These are phyloP conservation scores for Wickerhamomyces subpelliculosus DNA, from an alignment of 805 yeast genomes.

Conservation along the genomic window DNA sequence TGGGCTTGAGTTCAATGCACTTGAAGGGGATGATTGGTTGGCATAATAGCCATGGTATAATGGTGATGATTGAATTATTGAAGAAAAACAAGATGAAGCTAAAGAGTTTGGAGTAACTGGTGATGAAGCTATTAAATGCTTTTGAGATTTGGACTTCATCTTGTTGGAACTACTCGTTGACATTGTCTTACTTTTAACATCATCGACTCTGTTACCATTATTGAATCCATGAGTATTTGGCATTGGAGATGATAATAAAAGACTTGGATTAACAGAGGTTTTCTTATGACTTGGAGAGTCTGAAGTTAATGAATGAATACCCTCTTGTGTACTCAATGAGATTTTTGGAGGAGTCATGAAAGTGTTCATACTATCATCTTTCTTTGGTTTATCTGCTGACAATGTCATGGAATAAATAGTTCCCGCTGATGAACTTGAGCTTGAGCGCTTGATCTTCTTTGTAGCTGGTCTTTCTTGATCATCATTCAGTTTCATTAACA, in stretches of 20 bases:
- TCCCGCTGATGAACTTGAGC: not conserved
- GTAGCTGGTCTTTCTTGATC: not conserved
- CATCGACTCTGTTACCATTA: too few relatives aligned
- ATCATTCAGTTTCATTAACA: slow-evolving; percentile 13
- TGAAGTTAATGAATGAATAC: slow-evolving; percentile 13
- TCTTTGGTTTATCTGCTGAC: not conserved
- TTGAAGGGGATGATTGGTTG: slow-evolving; percentile 17
- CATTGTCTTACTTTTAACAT: too few relatives aligned
- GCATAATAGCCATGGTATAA: slow-evolving; percentile 22
- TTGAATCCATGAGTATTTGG: slow-evolving; percentile 2
- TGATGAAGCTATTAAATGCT: slow-evolving; percentile 11
- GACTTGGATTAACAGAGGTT: slow-evolving; percentile 12
- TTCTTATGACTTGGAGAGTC: too few relatives aligned
- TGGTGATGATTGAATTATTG: slow-evolving; percentile 23
- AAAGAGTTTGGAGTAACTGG: slow-evolving; percentile 21
- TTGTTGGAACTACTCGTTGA: too few relatives aligned
- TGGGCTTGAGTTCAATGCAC: slow-evolving; percentile 16
- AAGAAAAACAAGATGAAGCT: slow-evolving; percentile 20
- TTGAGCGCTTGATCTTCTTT: not conserved
- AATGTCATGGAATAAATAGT: not conserved
- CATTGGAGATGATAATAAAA: slow-evolving; percentile 22
- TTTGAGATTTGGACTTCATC: not conserved
- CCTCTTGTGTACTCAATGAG: slow-evolving; percentile 14
- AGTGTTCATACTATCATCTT: not conserved
- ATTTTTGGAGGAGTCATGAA: slow-evolving; percentile 3